These are phyloP conservation scores for Saccharomyces pastorianus DNA, from an alignment of 1,139 yeast genomes.

Conservation along the genomic window DNA sequence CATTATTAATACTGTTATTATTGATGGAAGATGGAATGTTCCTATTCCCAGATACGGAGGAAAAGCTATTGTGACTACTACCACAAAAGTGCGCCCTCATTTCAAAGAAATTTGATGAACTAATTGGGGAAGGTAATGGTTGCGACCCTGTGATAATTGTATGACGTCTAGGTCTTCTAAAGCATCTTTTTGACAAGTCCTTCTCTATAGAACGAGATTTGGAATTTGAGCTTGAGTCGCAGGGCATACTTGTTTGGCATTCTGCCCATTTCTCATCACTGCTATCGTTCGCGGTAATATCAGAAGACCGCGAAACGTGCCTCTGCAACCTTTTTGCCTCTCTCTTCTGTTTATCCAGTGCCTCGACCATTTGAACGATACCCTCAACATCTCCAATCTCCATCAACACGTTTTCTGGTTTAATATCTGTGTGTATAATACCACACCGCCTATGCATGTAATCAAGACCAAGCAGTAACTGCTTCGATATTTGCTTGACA, in stretches of 20 bases:
- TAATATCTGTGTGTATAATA: constrained; percentile 70
- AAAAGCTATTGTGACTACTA: constrained; percentile 6
- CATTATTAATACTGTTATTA: background rate
- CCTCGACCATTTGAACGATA: constrained; percentile 51
- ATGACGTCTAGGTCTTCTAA: constrained; percentile 56
- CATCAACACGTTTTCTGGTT: constrained; percentile 69
- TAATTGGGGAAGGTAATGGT: constrained; percentile 73
- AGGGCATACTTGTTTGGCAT: background rate
- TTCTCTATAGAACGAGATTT: constrained; percentile 1
- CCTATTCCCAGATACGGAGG: background rate
- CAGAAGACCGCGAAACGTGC: constrained; percentile 16
- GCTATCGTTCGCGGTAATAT: background rate
- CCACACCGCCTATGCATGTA: constrained; percentile 69
- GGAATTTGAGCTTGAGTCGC: background rate
- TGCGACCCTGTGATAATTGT: constrained; percentile 80
- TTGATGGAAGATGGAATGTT: background rate
- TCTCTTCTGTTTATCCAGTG: constrained; percentile 44
- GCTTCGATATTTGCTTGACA: constrained; percentile 67
- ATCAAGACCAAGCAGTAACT: constrained; percentile 57
- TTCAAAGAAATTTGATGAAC: constrained; percentile 37
- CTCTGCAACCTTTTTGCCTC: constrained; percentile 37
- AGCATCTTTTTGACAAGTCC: constrained; percentile 10
- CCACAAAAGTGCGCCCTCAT: constrained; percentile 27
- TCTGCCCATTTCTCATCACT: background rate
- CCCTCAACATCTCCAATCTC: constrained; percentile 68